phyloP scores from a whole-genome alignment of 306 rosid species.

The Cicer judaicum region DNA sequence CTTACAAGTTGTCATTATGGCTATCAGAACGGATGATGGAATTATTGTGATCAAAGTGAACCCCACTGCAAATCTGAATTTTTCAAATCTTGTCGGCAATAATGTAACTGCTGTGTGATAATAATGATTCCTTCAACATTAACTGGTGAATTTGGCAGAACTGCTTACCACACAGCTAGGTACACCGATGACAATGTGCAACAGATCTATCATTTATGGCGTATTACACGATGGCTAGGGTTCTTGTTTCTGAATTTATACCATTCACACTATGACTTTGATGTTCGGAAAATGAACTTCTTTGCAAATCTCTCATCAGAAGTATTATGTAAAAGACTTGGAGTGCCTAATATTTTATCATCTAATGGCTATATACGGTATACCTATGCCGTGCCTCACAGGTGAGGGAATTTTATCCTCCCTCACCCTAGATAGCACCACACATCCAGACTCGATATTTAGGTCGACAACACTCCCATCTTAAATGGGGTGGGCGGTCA shows the following conservation, averaged over 20 bases:
- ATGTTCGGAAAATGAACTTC: background rate
- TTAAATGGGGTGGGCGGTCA: slow-evolving; percentile 4
- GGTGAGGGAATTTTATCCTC: background rate
- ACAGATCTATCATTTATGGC: background rate
- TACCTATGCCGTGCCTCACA: background rate
- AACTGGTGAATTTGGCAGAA: background rate
- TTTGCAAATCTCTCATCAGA: slow-evolving; percentile 2
- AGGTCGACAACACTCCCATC: slow-evolving; percentile 48
- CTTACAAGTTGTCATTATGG: background rate
- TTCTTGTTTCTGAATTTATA: background rate
- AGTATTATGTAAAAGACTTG: background rate
- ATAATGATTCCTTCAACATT: background rate
- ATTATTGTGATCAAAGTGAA: background rate
- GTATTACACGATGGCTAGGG: background rate
- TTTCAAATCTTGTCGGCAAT: background rate
- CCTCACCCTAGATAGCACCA: background rate
- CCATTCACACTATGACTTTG: background rate
- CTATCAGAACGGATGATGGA: background rate
- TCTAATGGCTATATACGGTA: background rate
- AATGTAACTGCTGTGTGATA: background rate
- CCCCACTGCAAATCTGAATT: background rate
- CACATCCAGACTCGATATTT: slow-evolving; percentile 32
- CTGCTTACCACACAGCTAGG: slow-evolving; percentile 1
- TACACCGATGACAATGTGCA: background rate
- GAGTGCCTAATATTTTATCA: background rate